Base-by-base conservation (phyloP, 768 basidiomycete species). In the Boletus rubropictus region DNA sequence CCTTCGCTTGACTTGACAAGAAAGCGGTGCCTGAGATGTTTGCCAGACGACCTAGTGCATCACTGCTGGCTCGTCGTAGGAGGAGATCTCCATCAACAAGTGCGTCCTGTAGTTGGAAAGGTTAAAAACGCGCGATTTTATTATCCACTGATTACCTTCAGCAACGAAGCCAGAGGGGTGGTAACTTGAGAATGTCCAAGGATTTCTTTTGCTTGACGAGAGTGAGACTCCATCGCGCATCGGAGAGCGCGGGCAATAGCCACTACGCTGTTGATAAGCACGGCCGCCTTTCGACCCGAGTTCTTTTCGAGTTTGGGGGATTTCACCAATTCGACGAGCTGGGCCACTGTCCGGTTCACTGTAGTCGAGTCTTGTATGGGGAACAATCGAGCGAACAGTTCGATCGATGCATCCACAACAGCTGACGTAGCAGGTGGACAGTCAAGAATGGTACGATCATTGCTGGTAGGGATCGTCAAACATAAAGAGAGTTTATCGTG, bases 281-380 rank as follows among this genome's bases (percentile, higher is more conserved):
- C 83, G 0, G 95, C 94, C 7, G 87, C 81, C 59, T 84, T 89
- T 17, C 95, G 73, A 0, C 93, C 94, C 0, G 81, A 74, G 59
- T 96, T 97, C 65, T 80, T 84, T 40, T 97, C 94, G 10, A 92
- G 73, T 61, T 86, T 92, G 2, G 79, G 71, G 1, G 92, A 92
- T 17, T 77, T 75, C 2, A 80, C 76, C 17, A 73, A 80, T 28
- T 86, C 85, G 4, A 84, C 58, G 25, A 91, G 71, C 49, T 80
- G 76, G 0, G 69, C 72, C 21, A 88, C 67, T 11, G 75, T 72
- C 20, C 78, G 78, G 2, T 73, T 69, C 9, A 77, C 78, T 0
- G 80, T 73, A 3, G 72, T 47, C 2, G 81, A 65, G 53, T 89
- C 89, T 64, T 96, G 94, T 20, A 83, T 65, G 1, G 89, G 84